These are phyloP conservation scores for Leccinum olivaceoglutinosum DNA, from an alignment of 1,284 basidiomycete species.

Conservation along the genomic window DNA sequence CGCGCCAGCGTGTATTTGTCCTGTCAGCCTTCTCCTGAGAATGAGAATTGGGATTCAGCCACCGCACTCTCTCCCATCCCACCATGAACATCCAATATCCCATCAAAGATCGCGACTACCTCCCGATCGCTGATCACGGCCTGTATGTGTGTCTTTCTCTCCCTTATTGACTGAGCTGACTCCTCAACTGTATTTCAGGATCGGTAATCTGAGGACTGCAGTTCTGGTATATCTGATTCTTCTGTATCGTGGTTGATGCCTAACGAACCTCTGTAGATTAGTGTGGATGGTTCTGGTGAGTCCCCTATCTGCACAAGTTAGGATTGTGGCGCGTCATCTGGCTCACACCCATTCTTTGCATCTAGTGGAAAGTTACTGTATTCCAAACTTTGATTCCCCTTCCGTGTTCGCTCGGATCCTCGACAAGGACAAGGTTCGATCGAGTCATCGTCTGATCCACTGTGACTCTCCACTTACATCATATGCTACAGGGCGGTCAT, in stretches of 20 bases:
- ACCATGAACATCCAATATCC: conserved; percentile 35
- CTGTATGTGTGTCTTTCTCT: conserved; percentile 43
- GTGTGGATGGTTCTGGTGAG: conserved; percentile 75
- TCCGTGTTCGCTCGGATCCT: conserved; percentile 85
- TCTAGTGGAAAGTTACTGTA: conserved; percentile 84
- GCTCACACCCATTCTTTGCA: neutral
- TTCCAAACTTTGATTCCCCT: conserved; percentile 91
- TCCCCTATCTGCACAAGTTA: conserved; percentile 3
- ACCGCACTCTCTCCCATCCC: neutral
- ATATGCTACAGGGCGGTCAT: conserved; percentile 73
- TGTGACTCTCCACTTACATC: conserved; percentile 5
- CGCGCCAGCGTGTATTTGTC: conserved; percentile 6
- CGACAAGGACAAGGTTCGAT: conserved; percentile 67
- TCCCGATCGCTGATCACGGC: conserved; percentile 66
- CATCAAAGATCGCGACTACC: conserved; percentile 43
- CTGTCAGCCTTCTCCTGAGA: conserved; percentile 9
- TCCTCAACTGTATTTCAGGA: conserved; percentile 36
- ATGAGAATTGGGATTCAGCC: neutral
- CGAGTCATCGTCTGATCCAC: neutral
- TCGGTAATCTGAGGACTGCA: conserved; percentile 77
- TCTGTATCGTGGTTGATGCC: conserved; percentile 4
- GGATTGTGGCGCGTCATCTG: neutral
- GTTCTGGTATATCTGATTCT: conserved; percentile 47
- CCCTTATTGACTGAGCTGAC: conserved; percentile 8
- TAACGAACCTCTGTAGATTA: conserved; percentile 40